Evolutionary conservation across 202 grass and related monocot species (phyloP).

Genomic region (Dendrocalamus latiflorus): DNA sequence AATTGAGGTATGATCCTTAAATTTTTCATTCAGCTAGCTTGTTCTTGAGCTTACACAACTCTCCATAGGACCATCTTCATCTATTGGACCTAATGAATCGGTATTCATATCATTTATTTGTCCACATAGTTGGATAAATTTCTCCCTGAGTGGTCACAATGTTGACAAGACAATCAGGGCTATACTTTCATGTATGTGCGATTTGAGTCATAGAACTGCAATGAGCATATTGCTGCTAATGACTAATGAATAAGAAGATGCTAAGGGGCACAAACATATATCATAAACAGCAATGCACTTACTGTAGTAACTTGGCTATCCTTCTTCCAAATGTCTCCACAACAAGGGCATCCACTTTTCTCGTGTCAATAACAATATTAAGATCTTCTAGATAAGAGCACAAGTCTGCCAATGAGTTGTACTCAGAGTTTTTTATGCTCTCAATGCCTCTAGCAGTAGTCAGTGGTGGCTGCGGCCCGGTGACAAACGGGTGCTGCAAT

Average conservation of each 20-base stretch:
- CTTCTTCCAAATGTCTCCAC: not conserved
- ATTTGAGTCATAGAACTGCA: not conserved
- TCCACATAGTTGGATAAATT: conserved; percentile 80
- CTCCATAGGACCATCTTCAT: no score
- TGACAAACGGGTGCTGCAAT: conserved; percentile 77
- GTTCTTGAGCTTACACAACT: no score
- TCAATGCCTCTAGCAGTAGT: no score
- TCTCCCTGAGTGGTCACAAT: conserved; percentile 57
- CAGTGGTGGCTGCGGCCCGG: not conserved
- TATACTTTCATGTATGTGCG: conserved; percentile 10
- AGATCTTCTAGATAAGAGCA: no score
- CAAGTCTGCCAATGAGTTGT: no score
- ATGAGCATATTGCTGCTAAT: no score
- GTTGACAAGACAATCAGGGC: not conserved
- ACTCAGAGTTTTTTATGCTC: no score
- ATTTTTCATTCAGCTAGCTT: no score
- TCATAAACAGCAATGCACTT: not conserved
- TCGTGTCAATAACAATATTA: no score
- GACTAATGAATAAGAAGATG: not conserved
- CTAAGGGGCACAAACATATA: not conserved
- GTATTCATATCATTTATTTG: not conserved
- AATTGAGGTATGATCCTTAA: no score
- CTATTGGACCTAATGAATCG: no score
- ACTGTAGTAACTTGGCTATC: conserved; percentile 88
- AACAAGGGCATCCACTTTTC: no score